phyloP scores from a whole-genome alignment of 1,284 basidiomycete genomes.

The Abortiporus biennis region DNA sequence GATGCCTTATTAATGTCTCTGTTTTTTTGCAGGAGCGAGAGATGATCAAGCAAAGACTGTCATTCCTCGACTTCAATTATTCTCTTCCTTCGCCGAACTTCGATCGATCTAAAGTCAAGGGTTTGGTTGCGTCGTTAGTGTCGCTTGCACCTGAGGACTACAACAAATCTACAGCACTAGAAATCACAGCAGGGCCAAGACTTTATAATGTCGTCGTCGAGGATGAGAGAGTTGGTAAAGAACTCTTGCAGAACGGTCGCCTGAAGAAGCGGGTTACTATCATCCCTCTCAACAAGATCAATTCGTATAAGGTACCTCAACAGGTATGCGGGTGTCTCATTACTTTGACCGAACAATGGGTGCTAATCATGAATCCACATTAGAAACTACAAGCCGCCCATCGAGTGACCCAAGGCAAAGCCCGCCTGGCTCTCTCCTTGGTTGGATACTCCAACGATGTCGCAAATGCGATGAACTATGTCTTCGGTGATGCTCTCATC shows the following conservation, averaged over 20 bases:
- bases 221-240: constrained; percentile 84
- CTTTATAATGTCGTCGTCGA: constrained; percentile 96
- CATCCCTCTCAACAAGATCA: constrained; percentile 93
- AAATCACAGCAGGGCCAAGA: constrained; percentile 87
- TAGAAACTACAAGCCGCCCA: constrained; percentile 79
- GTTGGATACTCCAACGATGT: constrained; percentile 87
- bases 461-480: constrained; percentile 85
- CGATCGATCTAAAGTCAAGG: constrained; percentile 86
- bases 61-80: constrained; percentile 83
- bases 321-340: constrained; percentile 40
- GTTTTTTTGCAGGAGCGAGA: constrained; percentile 70
- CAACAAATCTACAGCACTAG: constrained; percentile 84
- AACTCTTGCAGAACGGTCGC: constrained; percentile 77
- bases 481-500: constrained; percentile 91
- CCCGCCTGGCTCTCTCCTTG: constrained; percentile 81
- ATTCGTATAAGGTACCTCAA: constrained; percentile 57
- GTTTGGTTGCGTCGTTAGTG: constrained; percentile 86
- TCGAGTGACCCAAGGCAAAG: constrained; percentile 78
- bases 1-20: neutral
- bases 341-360: neutral
- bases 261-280: constrained; percentile 91
- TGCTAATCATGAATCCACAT: constrained; percentile 3
- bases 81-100: constrained; percentile 75
- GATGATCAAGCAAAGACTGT: constrained; percentile 59
- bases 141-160: constrained; percentile 67